A percentile compares a stretch with the other conserved stretches of the same genome.
phyloP scores from a whole-genome alignment of 148 eudicot genomes.

The Silene latifolia region DNA sequence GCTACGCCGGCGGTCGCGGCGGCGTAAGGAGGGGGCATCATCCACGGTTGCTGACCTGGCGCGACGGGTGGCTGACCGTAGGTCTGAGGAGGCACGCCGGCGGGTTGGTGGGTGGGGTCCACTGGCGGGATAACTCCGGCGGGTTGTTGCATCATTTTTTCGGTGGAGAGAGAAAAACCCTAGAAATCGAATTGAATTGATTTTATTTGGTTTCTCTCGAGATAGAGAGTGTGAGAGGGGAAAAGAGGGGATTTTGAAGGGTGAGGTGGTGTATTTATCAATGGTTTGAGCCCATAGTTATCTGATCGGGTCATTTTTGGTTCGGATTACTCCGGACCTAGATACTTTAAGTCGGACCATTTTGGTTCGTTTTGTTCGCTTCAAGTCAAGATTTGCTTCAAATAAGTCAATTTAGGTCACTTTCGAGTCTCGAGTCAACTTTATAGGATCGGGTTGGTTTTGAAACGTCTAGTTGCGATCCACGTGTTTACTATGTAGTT shows the following conservation, averaged over 20 bases:
- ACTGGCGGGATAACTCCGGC: constrained; percentile 45
- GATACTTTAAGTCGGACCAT: too few relatives aligned
- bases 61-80: constrained; percentile 40
- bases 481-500: too few relatives aligned
- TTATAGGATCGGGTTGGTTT: too few relatives aligned
- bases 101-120: constrained; percentile 27
- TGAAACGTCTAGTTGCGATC: too few relatives aligned
- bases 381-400: too few relatives aligned
- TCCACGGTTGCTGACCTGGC: constrained; percentile 52
- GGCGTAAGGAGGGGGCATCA: constrained; percentile 42
- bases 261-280: constrained; percentile 11
- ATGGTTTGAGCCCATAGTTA: too few relatives aligned
- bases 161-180: constrained; percentile 17
- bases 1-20: constrained; percentile 21
- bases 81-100: constrained; percentile 33
- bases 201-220: too few relatives aligned
- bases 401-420: too few relatives aligned
- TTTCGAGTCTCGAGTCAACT: too few relatives aligned
- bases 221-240: not conserved
- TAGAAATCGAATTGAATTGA: not conserved
- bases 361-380: too few relatives aligned
- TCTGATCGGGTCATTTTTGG: too few relatives aligned
- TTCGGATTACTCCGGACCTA: too few relatives aligned
- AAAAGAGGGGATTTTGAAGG: constrained; percentile 1
- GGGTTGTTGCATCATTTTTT: constrained; percentile 70